Evolutionary conservation across 192 early-diverging fungal species (phyloP).

Genomic region (Haplosporangium gracile): DNA sequence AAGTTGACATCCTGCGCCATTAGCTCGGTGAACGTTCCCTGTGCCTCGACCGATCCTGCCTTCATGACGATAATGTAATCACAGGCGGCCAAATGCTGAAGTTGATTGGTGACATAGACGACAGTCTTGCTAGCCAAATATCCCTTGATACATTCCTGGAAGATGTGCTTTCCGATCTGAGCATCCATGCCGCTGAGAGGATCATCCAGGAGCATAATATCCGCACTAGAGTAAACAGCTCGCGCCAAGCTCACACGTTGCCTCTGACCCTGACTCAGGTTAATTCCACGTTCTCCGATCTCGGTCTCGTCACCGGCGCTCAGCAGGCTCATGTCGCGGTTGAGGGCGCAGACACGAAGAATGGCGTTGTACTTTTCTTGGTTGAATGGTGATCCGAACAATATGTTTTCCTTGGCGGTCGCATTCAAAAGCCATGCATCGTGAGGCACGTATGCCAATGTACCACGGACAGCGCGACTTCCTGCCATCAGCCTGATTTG

Average conservation of each 20-base stretch:
- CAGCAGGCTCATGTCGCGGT: conserved; percentile 73
- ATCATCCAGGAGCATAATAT: conserved; percentile 80
- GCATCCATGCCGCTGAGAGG: conserved; percentile 70
- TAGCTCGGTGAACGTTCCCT: conserved; percentile 73
- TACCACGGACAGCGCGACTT: conserved; percentile 64
- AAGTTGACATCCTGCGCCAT: conserved; percentile 74
- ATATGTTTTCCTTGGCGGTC: conserved; percentile 83
- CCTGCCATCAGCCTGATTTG: conserved; percentile 71
- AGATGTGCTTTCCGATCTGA: conserved; percentile 64
- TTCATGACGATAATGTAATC: conserved; percentile 73
- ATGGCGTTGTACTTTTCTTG: conserved; percentile 68
- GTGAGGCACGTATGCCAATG: conserved; percentile 73
- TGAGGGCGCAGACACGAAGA: conserved; percentile 71
- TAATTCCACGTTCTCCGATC: conserved; percentile 78
- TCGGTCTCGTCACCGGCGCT: conserved; percentile 76
- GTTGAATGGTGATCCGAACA: conserved; percentile 80
- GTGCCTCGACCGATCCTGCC: conserved; percentile 61
- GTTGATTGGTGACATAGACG: conserved; percentile 77
- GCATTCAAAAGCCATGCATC: conserved; percentile 80
- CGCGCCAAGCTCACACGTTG: conserved; percentile 76
- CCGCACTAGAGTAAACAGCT: conserved; percentile 74
- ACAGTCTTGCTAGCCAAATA: conserved; percentile 69
- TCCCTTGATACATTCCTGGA: conserved; percentile 64
- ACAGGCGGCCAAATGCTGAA: conserved; percentile 70
- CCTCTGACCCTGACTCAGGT: conserved; percentile 80